phyloP scores from a whole-genome alignment of 495 filamentous ascomycete genomes.

The Lophiotrema nucula region DNA sequence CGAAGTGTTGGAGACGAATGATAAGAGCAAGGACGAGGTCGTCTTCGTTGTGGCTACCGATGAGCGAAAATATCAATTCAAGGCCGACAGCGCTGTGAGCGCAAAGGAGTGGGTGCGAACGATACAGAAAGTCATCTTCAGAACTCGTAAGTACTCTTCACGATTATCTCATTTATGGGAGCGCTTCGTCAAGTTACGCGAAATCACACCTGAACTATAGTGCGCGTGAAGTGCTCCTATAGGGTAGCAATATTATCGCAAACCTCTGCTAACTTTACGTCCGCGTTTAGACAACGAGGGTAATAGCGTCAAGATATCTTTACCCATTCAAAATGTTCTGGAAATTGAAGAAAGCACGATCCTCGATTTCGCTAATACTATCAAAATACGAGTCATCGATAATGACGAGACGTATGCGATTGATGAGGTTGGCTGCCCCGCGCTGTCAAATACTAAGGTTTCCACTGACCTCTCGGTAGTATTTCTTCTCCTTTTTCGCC shows the following conservation, averaged over 20 bases:
- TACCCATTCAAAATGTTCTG: constrained; percentile 84
- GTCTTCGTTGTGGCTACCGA: constrained; percentile 81
- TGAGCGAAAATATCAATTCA: constrained; percentile 80
- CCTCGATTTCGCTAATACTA: constrained; percentile 87
- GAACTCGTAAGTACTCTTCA: too few species aligned
- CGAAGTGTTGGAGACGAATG: constrained; percentile 63
- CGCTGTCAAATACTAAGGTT: background rate
- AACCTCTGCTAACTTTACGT: too few species aligned
- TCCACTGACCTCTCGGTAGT: constrained; percentile 54
- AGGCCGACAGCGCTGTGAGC: constrained; percentile 81
- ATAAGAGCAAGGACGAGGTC: constrained; percentile 65
- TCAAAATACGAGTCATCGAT: constrained; percentile 89
- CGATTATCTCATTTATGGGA: too few species aligned
- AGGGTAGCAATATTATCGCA: too few species aligned
- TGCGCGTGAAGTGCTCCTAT: too few species aligned
- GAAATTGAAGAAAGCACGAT: constrained; percentile 91
- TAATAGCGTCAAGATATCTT: constrained; percentile 92
- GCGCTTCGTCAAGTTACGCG: too few species aligned
- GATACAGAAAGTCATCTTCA: constrained; percentile 90
- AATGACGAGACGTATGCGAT: constrained; percentile 91
- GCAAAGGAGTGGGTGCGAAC: constrained; percentile 98
- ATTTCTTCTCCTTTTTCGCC: constrained; percentile 95
- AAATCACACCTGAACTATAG: too few species aligned
- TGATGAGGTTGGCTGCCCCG: constrained; percentile 68
- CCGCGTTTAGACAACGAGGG: too few species aligned